Percentiles rank a stretch among this genome's conserved stretches.
phyloP scores from a whole-genome alignment of 2,329 filamentous ascomycete species.

The Fusarium robinianum region DNA sequence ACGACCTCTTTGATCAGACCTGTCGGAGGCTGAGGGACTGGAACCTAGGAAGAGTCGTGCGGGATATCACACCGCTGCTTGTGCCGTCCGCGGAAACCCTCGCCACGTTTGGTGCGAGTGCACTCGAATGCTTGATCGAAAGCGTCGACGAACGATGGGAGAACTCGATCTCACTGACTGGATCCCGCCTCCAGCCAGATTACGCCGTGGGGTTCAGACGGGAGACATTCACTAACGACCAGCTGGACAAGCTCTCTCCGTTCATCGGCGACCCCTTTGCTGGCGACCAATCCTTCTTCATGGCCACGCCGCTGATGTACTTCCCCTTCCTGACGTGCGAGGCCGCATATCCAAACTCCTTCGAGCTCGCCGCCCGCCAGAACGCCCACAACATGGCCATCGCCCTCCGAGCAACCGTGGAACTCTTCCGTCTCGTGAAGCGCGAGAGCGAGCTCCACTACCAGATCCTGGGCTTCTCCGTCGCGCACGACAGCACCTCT shows the following conservation, averaged over 20 bases:
- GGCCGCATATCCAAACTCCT: slow-evolving; percentile 48
- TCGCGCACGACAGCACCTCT: slow-evolving; percentile 39
- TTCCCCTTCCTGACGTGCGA: slow-evolving; percentile 56
- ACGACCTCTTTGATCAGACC: slow-evolving; percentile 44
- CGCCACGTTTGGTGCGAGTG: slow-evolving; percentile 32
- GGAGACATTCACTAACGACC: slow-evolving; percentile 48
- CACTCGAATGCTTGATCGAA: slow-evolving; percentile 39
- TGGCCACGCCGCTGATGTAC: slow-evolving; percentile 52
- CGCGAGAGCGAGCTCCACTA: slow-evolving; percentile 45
- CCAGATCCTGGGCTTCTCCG: slow-evolving; percentile 50
- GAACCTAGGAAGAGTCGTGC: slow-evolving; percentile 45
- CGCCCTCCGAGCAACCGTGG: slow-evolving; percentile 44
- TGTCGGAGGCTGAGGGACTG: slow-evolving; percentile 40
- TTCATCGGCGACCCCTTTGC: slow-evolving; percentile 42
- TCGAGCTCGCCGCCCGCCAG: slow-evolving; percentile 46
- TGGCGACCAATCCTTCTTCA: slow-evolving; percentile 47
- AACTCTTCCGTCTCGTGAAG: slow-evolving; percentile 45
- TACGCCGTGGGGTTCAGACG: slow-evolving; percentile 49
- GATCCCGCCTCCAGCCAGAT: slow-evolving; percentile 48
- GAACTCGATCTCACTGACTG: slow-evolving; percentile 44
- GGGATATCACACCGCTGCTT: slow-evolving; percentile 43
- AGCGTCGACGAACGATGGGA: slow-evolving; percentile 50
- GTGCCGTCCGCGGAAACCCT: slow-evolving; percentile 46
- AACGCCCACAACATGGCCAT: slow-evolving; percentile 49
- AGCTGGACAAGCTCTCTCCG: slow-evolving; percentile 47